These are phyloP conservation scores for Hemileccinum rubropunctum DNA, from an alignment of 768 basidiomycete genomes.

Conservation along the genomic window DNA sequence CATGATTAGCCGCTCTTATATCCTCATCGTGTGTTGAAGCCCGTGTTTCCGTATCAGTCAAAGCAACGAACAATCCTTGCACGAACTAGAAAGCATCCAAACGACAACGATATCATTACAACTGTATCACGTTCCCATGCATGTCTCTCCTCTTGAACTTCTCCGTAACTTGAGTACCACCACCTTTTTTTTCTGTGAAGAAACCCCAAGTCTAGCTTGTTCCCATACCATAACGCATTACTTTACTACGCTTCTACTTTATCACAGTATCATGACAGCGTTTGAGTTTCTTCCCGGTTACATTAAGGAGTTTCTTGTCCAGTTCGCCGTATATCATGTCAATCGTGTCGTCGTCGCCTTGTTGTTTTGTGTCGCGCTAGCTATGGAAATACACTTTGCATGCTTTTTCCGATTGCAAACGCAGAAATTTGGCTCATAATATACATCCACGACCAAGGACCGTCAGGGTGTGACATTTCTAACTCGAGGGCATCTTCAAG, in stretches of 20 bases:
- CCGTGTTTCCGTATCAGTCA: conserved; percentile 13
- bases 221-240: conserved; percentile 9
- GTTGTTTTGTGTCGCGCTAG: conserved; percentile 27
- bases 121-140: conserved; percentile 27
- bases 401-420: neutral
- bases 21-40: neutral
- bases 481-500: conserved; percentile 73
- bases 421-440: neutral
- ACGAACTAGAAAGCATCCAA: conserved; percentile 29
- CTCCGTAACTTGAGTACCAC: neutral
- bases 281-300: neutral
- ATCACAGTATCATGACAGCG: conserved; percentile 4
- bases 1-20: neutral
- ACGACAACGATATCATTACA: conserved; percentile 25
- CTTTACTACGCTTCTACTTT: conserved; percentile 13
- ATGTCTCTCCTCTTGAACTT: conserved; percentile 10
- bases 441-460: neutral
- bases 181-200: neutral
- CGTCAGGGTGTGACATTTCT: conserved; percentile 2
- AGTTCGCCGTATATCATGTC: conserved; percentile 18
- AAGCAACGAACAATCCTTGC: conserved; percentile 18
- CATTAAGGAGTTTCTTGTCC: conserved; percentile 14
- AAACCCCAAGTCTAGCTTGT: neutral
- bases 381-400: conserved; percentile 19
- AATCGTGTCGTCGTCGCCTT: conserved; percentile 17